These are phyloP conservation scores for Cardamine occulta DNA, from an alignment of 345 rosid genomes.

Conservation along the genomic window DNA sequence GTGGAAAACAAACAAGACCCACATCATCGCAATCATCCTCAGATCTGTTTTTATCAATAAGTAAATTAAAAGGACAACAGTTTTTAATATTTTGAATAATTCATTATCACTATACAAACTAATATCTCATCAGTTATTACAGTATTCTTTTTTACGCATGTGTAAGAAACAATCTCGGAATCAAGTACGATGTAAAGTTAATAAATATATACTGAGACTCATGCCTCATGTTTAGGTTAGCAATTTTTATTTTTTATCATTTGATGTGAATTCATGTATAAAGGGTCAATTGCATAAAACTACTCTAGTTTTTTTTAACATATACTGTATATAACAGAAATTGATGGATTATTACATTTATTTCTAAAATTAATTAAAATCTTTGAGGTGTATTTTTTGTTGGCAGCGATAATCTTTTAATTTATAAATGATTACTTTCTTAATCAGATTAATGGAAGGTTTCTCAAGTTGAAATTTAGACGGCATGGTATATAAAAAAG, in stretches of 20 bases:
- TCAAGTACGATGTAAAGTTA: slow-evolving; percentile 33
- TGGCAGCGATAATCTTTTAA: background rate
- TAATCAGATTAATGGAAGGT: background rate
- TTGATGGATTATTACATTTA: background rate
- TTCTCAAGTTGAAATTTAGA: background rate
- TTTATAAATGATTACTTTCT: no score
- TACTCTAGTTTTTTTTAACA: background rate
- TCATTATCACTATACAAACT: slow-evolving; percentile 19
- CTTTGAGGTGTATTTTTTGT: background rate
- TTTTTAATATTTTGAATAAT: slow-evolving; percentile 33
- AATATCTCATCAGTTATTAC: slow-evolving; percentile 24
- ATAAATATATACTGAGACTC: slow-evolving; percentile 1
- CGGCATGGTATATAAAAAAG: background rate
- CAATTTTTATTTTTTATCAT: background rate
- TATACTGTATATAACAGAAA: background rate
- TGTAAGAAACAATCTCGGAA: slow-evolving; percentile 33
- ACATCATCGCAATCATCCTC: slow-evolving; percentile 36
- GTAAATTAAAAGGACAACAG: slow-evolving; percentile 19
- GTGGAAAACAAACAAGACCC: slow-evolving; percentile 42
- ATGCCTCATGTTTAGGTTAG: background rate
- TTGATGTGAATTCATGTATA: background rate
- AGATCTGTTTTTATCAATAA: slow-evolving; percentile 35
- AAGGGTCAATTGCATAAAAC: background rate
- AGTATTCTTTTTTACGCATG: slow-evolving; percentile 33
- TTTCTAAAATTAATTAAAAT: background rate